Evolutionary conservation across 1,139 yeast genomes (phyloP), one percentile per base, ranked within the genome.

Genomic region (Torulaspora pretoriensis): DNA sequence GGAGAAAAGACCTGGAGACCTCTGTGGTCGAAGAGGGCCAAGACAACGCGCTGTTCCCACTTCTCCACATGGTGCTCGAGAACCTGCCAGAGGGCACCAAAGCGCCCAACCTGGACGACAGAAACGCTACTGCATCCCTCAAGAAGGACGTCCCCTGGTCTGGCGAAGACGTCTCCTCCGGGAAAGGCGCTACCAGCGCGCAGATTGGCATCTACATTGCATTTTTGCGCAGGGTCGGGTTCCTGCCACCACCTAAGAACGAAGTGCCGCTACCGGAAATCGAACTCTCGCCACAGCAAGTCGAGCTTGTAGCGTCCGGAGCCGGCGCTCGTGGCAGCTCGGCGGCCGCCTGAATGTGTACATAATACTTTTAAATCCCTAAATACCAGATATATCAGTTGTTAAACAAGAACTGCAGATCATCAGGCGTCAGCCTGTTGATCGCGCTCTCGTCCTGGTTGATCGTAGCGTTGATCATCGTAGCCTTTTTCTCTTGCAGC

Each of bases 401-500:
- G 72, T 77, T 85, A 67, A 92, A 92, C 68, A 92, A 75, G 67
- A 92, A 92, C 67, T 92, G 97, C 70, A 92, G 76, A 65, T 92
- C 98, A 40, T 87, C 95, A 0, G 97, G 95, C 0, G 97, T 88
- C 48, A 92, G 71, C 49, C 89, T 73, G 60, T 77, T 89, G 41
- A 92, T 83, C 0, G 98, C 97, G 6, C 84, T 85, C 55, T 88
- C 95, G 59, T 92, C 98, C 45, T 82, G 81, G 51, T 90, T 94
- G 47, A 92, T 84, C 0, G 97, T 92, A 0, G 98, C 98, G 63
- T 87, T 83, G 50, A 92, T 94, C 99, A 92, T 92, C 57, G 87
- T 87, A 5, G 97, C 97, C 69, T 92, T 92, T 70, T 94, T 94
- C 49, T 92, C 97, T 63, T 92, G 98, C 40, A 92, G 68, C 62